phyloP scores from a whole-genome alignment of 163 green algal genomes.

The Scenedesmus sp. region DNA sequence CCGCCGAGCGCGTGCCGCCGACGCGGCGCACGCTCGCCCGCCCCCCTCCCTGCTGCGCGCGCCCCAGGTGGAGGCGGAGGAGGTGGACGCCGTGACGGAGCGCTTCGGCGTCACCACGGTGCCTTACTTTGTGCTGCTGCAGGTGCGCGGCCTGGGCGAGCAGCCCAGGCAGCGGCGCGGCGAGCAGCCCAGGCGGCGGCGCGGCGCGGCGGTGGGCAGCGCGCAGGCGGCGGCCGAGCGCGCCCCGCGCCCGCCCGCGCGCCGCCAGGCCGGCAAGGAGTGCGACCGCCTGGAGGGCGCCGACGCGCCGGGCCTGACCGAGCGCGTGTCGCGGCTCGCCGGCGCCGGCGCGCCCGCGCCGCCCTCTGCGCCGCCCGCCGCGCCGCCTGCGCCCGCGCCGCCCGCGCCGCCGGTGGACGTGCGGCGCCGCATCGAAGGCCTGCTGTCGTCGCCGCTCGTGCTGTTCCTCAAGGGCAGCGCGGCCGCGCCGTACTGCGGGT shows the following conservation, averaged over 20 bases:
- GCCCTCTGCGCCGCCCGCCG: too few species aligned
- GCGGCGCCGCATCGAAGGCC: slow-evolving; percentile 55
- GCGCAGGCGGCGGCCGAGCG: neutral
- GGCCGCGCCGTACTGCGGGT: slow-evolving; percentile 79
- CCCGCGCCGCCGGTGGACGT: slow-evolving; percentile 8
- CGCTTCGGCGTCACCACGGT: slow-evolving; percentile 71
- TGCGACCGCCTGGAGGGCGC: slow-evolving; percentile 81
- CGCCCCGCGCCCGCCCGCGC: too few species aligned
- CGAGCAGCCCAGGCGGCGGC: neutral
- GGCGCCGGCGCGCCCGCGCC: too few species aligned
- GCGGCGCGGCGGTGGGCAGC: too few species aligned
- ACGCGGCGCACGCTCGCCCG: neutral
- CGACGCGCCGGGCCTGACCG: slow-evolving; percentile 68
- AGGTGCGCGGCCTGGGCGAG: neutral
- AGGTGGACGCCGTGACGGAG: slow-evolving; percentile 58
- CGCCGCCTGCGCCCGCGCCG: neutral
- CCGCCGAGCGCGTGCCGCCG: neutral
- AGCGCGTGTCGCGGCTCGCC: too few species aligned
- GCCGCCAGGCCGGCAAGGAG: slow-evolving; percentile 52
- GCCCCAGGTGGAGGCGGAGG: slow-evolving; percentile 59
- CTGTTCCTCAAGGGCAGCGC: slow-evolving; percentile 85
- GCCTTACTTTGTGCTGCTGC: slow-evolving; percentile 74
- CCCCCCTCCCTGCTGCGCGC: neutral
- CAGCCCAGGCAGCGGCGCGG: neutral
- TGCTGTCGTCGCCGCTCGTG: slow-evolving; percentile 65